phyloP scores from a whole-genome alignment of 805 yeast genomes.

The Monosporozyma aerobia region DNA sequence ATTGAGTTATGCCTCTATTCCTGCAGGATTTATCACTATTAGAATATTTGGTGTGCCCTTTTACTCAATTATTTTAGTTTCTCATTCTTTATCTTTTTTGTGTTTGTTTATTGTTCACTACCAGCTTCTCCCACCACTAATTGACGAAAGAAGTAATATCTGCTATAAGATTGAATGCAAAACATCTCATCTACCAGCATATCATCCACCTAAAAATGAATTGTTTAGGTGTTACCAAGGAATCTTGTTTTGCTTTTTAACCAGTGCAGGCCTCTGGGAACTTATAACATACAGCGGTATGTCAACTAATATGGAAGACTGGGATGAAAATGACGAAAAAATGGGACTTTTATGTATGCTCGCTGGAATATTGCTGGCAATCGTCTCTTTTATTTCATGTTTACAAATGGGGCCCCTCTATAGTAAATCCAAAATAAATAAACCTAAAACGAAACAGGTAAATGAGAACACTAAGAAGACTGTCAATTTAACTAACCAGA shows the following conservation, averaged over 20 bases:
- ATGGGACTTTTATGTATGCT: too few relatives aligned
- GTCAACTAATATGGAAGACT: too few relatives aligned
- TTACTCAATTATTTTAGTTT: background rate
- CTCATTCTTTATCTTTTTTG: background rate
- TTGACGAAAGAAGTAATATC: background rate
- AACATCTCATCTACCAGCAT: background rate
- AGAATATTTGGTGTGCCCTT: background rate
- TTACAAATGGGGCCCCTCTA: too few relatives aligned
- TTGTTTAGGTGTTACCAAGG: background rate
- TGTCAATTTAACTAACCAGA: too few relatives aligned
- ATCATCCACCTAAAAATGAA: background rate
- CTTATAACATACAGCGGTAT: background rate
- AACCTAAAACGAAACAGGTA: too few relatives aligned
- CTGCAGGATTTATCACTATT: too few relatives aligned
- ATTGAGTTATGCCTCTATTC: too few relatives aligned
- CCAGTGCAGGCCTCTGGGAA: background rate
- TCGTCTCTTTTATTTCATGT: too few relatives aligned
- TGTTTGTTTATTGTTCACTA: background rate
- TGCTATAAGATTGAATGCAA: background rate
- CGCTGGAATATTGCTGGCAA: too few relatives aligned
- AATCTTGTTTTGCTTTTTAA: background rate
- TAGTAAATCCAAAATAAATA: too few relatives aligned
- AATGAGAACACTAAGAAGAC: too few relatives aligned
- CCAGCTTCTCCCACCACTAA: background rate
- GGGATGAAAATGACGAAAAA: too few relatives aligned